Base-by-base conservation (phyloP, 2,329 filamentous ascomycete species). In the Claviceps sp. region DNA sequence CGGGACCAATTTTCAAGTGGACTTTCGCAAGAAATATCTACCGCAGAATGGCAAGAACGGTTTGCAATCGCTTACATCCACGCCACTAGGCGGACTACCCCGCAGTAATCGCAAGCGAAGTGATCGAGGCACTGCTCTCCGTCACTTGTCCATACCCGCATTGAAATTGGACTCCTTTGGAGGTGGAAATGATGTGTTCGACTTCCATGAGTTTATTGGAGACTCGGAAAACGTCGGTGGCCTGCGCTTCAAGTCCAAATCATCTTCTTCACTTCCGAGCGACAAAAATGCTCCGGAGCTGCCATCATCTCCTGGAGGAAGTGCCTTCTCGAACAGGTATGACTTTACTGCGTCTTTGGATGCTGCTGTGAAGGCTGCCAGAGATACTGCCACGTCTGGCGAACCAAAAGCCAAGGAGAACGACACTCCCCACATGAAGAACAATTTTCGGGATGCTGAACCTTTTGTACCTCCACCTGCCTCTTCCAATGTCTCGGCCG, bases 321-420 rank as follows among this genome's bases (percentile, higher is more conserved):
- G 86, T 60, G 86, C 84, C 17, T 96, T 97, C 66, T 86, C 88
- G 46, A 90, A 90, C 67, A 85, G 93, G 50, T 98, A 98, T 66
- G 91, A 97, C 70, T 97, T 98, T 66, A 84, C 86, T 55, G 88
- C 88, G n/a, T 97, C 93, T 0, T 76, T 97, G 34, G 83, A 78
- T 50, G 88, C 89, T 49, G 89, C 88, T 13, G 85, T 91, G 64
- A 82, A 84, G 61, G 83, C 80, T 29, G 83, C 85, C 46, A 86
- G 87, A 62, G 81, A 80, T 56, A 57, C 29, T 34, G 1, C 74
- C 14, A 69, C 78, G 57, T 72, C 76, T 56, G 42, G 43, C 13
- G 47, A 50, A 26, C 3, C 14, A 37, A 52, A 45, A 29, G 34
- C 29, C 16, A 78, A 82, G 65, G 71, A 74, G 61, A 77, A 76